Evolutionary conservation across 257 asterid species (phyloP), one percentile per base, ranked within the genome.

Genomic region (Primulina huaijiensis): DNA sequence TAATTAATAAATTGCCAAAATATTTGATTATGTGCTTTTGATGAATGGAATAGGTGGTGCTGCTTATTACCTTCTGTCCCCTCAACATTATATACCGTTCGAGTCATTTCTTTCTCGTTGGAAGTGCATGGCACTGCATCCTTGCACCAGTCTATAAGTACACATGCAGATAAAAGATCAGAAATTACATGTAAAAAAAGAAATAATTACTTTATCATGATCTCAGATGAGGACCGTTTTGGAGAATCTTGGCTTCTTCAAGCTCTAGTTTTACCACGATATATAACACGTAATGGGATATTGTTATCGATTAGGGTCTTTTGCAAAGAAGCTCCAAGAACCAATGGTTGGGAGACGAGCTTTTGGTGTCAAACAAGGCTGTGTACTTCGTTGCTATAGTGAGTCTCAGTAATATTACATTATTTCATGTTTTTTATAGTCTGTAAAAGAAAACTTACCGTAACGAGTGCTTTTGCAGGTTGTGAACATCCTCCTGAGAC

Each of bases 71-170:
- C n/a, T 46, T 88, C 65, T 85, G 92, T 72, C 98, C 98, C 58
- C 81, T 87, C 78, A 75, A 92, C 82, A 78, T 88, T 69, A 61
- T 92, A 46, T 90, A 87, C 61, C 93, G 92, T 17, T 87, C 97
- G 8, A 87, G 95, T 70, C 96, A 97, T 20, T 80, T 76, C 80
- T 88, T 85, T 74, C 88, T 92, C 66, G 57, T 92, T 6, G 56
- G 53, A 20, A 71, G 87, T 57, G 76, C 79, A 7, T 90, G 95
- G 92, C 98, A 58, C 37, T 90, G 97, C 63, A 52, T 92, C 27
- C 83, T 86, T 60, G 95, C 95, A 63, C 98, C 98, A 30, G 87
- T 92, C n/a, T 90, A 86, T 77, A 92, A 92, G 98, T 92, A 43
- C 10, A 38, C 7, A 82, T 8, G 57, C 23, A 64, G 68, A 62